These are phyloP conservation scores for Saccharomycodes ludwigii DNA, from an alignment of 805 yeast genomes.

Conservation along the genomic window DNA sequence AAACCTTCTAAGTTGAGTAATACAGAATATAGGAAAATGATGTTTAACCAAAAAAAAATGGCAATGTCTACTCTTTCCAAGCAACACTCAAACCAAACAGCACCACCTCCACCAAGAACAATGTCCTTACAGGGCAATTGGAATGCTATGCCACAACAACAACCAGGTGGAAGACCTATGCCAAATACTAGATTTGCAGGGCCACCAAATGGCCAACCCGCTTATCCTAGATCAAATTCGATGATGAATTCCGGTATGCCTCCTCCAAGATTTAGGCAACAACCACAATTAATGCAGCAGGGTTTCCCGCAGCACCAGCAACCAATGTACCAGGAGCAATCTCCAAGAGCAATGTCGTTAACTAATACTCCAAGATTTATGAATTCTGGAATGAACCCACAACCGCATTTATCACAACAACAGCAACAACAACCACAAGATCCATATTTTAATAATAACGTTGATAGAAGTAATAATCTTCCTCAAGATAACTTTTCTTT, in stretches of 20 bases:
- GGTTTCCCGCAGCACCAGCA: constrained; percentile 1
- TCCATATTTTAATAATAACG: too few species aligned
- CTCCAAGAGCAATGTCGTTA: constrained; percentile 24
- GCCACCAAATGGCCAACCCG: constrained; percentile 8
- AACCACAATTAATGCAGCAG: constrained; percentile 8
- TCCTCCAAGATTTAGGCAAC: constrained; percentile 5
- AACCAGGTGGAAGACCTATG: constrained; percentile 10
- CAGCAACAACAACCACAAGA: constrained; percentile 4
- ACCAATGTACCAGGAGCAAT: constrained; percentile 8
- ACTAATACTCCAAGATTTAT: constrained; percentile 10
- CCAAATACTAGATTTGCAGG: constrained; percentile 4
- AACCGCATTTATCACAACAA: constrained; percentile 6
- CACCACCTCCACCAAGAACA: constrained; percentile 30
- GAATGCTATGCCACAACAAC: constrained; percentile 3
- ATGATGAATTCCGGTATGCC: constrained; percentile 9
- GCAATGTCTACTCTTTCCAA: constrained; percentile 35
- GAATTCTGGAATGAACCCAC: constrained; percentile 5
- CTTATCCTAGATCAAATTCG: constrained; percentile 23
- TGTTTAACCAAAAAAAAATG: constrained; percentile 55
- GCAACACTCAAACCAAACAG: constrained; percentile 19
- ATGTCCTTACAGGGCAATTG: constrained; percentile 29
- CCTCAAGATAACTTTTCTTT: too few species aligned
- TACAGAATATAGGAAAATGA: constrained; percentile 55
- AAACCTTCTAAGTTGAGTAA: constrained; percentile 28
- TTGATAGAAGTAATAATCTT: too few species aligned